Evolutionary conservation across 2,329 filamentous ascomycete species (phyloP).

Genomic region (Spiromastix sp.): DNA sequence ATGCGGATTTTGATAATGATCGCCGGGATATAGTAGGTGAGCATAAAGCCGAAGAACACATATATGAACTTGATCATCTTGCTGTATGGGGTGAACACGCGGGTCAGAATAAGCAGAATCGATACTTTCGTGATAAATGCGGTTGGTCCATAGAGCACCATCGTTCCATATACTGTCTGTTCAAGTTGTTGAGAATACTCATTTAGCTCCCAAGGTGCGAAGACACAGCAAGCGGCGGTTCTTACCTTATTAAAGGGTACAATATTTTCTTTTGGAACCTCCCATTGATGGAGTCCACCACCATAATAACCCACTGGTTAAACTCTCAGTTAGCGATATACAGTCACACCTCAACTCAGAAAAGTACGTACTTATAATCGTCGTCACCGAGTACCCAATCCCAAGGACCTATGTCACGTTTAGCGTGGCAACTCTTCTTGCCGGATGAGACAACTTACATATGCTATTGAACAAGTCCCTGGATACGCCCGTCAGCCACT

Average conservation of each 20-base stretch:
- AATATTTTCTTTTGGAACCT: conserved; percentile 21
- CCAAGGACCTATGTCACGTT: conserved; percentile 4
- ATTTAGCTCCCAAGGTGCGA: too few relatives aligned
- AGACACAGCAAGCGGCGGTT: too few relatives aligned
- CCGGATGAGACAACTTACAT: neutral
- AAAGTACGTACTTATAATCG: conserved; percentile 6
- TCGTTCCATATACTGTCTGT: conserved; percentile 33
- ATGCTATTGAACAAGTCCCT: conserved; percentile 5
- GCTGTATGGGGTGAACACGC: conserved; percentile 33
- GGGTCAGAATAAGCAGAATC: conserved; percentile 35
- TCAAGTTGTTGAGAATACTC: neutral
- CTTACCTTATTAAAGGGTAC: conserved; percentile 28
- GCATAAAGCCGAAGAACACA: conserved; percentile 27
- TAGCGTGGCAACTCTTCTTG: neutral
- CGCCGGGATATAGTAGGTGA: conserved; percentile 32
- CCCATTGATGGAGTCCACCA: conserved; percentile 26
- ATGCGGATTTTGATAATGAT: conserved; percentile 34
- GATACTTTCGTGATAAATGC: conserved; percentile 34
- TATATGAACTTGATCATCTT: conserved; percentile 32
- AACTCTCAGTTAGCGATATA: neutral
- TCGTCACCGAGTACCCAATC: conserved; percentile 5
- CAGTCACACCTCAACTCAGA: neutral
- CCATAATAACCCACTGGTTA: conserved; percentile 22
- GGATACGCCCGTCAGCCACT: neutral
- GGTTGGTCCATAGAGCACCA: conserved; percentile 37